Evolutionary conservation across 192 early-diverging fungal genomes (phyloP), one percentile per base, ranked within the genome.

Genomic region (Coemansia nantahalensis): DNA sequence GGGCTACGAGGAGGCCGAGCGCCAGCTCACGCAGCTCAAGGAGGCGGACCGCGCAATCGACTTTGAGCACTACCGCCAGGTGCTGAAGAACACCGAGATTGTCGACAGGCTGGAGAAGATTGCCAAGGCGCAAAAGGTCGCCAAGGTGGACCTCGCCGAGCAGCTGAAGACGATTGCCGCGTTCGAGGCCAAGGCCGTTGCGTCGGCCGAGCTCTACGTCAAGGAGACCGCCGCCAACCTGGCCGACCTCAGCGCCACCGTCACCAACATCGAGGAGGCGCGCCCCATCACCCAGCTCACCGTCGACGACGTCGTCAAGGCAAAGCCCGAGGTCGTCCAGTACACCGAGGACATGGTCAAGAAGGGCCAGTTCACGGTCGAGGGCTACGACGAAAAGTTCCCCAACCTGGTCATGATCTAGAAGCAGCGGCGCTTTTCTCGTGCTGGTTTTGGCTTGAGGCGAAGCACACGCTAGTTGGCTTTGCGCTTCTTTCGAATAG

Each of bases 321-420:
- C 91, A 54, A 89, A 87, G 77, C 96, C 96, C 28, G 93, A 95
- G 49, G 78, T 98, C 51, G 90, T 87, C 67, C 77, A 81, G 71
- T 87, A 84, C 52, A 88, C 94, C 32, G 91, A 91, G 68, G 90
- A 91, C 65, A 88, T 91, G 87, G 77, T 88, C 59, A 86, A 91
- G 80, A 85, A 92, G 81, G 88, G 90, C 64, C 83, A 93, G 63
- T 98, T 88, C 88, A 82, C 72, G 32, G 86, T 94, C 44, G 90
- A 93, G 40, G 93, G 90, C 46, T 98, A 98, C 84, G 91, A 94
- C 80, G 92, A 94, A 77, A 91, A 86, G 83, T 96, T 91, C 68
- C 85, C 88, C 43, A 84, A 82, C 54, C 79, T 86, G 48, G 73
- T 80, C 33, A 78, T 85, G 60, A 78, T 87, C 37, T 55, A 48